These are phyloP conservation scores for Aquilaria agallochum DNA, from an alignment of 441 rosid species.

Conservation along the genomic window DNA sequence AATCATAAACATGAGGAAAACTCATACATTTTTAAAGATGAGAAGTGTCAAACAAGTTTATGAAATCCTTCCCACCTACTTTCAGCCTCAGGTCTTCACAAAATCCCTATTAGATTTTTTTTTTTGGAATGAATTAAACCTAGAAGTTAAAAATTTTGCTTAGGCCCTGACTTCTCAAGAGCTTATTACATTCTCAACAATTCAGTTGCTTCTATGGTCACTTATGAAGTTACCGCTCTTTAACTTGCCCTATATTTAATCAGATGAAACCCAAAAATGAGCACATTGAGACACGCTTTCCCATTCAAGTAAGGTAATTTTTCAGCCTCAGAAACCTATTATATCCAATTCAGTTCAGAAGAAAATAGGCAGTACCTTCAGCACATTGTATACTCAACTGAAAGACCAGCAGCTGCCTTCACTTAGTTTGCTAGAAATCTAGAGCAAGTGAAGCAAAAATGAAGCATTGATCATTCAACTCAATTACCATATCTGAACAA, in stretches of 20 bases:
- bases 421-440: slow-evolving; percentile 5
- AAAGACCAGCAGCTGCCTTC: neutral
- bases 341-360: neutral
- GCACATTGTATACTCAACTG: slow-evolving; percentile 9
- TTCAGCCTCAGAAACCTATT: neutral
- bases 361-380: slow-evolving; percentile 8
- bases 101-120: too few relatives aligned
- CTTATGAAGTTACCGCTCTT: neutral
- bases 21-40: too few relatives aligned
- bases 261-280: neutral
- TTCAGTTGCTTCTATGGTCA: neutral
- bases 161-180: too few relatives aligned
- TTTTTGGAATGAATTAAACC: too few relatives aligned
- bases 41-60: too few relatives aligned
- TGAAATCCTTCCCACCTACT: too few relatives aligned
- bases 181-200: neutral
- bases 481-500: neutral
- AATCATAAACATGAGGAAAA: too few relatives aligned
- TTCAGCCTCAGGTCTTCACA: too few relatives aligned
- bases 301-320: neutral
- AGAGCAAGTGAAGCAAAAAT: slow-evolving; percentile 5
- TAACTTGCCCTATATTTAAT: neutral
- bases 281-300: neutral
- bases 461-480: neutral
- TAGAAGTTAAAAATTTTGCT: too few relatives aligned